These are phyloP conservation scores for Calcarisporium arbuscula DNA, from an alignment of 2,329 filamentous ascomycete genomes.

Conservation along the genomic window DNA sequence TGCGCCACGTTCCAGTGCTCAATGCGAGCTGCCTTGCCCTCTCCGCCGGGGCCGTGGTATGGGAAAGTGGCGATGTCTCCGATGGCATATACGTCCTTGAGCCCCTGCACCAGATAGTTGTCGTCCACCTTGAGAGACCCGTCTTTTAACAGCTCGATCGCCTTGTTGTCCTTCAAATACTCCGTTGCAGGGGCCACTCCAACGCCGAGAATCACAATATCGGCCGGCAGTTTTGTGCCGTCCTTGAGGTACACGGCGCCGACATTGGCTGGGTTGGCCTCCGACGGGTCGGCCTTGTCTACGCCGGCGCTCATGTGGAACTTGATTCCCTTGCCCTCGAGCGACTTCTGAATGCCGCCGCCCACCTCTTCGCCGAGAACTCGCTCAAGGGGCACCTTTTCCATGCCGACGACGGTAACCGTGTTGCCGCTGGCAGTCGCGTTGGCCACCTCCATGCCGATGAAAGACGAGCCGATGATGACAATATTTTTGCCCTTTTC, in stretches of 20 bases:
- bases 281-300: conserved; percentile 71
- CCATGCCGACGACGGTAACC: conserved; percentile 85
- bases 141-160: conserved; percentile 68
- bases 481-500: conserved; percentile 86
- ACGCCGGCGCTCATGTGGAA: conserved; percentile 80
- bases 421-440: conserved; percentile 72
- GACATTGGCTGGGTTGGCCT: conserved; percentile 62
- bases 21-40: conserved; percentile 69
- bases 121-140: conserved; percentile 81
- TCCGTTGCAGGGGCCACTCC: conserved; percentile 82
- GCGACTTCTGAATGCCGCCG: conserved; percentile 66
- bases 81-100: conserved; percentile 83
- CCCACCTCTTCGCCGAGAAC: conserved; percentile 81
- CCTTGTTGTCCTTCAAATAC: conserved; percentile 68
- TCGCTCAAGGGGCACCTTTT: conserved; percentile 74
- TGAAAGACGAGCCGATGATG: conserved; percentile 88
- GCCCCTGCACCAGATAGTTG: conserved; percentile 66
- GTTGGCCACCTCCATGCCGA: conserved; percentile 95
- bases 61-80: conserved; percentile 95
- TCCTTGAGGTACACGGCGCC: conserved; percentile 80
- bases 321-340: conserved; percentile 83
- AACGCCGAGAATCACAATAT: conserved; percentile 86
- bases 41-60: conserved; percentile 81
- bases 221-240: conserved; percentile 75
- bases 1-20: conserved; percentile 99